phyloP scores from a whole-genome alignment of 768 basidiomycete genomes.

The Collybia sordida region DNA sequence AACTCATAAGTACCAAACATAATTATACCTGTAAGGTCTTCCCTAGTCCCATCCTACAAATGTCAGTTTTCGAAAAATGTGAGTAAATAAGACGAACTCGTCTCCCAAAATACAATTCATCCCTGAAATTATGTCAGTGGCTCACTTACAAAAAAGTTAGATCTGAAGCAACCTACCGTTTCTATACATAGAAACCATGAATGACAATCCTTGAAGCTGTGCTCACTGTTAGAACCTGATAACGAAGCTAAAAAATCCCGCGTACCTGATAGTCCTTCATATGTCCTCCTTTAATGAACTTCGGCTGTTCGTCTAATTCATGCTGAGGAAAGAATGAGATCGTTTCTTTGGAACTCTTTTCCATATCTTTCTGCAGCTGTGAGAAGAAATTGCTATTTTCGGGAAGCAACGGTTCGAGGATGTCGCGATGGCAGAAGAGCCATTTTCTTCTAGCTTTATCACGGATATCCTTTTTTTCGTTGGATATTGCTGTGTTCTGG shows the following conservation, averaged over 20 bases:
- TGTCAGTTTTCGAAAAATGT: background rate
- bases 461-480: slow-evolving; percentile 32
- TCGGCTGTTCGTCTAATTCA: slow-evolving; percentile 45
- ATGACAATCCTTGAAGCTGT: slow-evolving; percentile 63
- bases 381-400: slow-evolving; percentile 35
- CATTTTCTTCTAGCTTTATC: slow-evolving; percentile 46
- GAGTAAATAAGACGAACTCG: slow-evolving; percentile 38
- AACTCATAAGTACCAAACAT: background rate
- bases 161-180: slow-evolving; percentile 44
- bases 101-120: slow-evolving; percentile 76
- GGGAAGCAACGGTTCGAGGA: slow-evolving; percentile 50
- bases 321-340: slow-evolving; percentile 33
- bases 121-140: slow-evolving; percentile 27
- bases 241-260: background rate
- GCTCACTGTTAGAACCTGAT: background rate
- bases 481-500: slow-evolving; percentile 41
- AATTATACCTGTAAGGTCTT: slow-evolving; percentile 56
- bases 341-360: slow-evolving; percentile 7
- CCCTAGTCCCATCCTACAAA: slow-evolving; percentile 58
- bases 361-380: slow-evolving; percentile 28
- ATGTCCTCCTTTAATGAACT: slow-evolving; percentile 48
- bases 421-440: slow-evolving; percentile 40
- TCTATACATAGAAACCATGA: slow-evolving; percentile 63
- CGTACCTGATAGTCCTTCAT: slow-evolving; percentile 75
- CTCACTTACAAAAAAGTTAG: background rate